Base-by-base conservation (phyloP, 1,139 yeast genomes). In the Meyerozyma smithsonii region DNA sequence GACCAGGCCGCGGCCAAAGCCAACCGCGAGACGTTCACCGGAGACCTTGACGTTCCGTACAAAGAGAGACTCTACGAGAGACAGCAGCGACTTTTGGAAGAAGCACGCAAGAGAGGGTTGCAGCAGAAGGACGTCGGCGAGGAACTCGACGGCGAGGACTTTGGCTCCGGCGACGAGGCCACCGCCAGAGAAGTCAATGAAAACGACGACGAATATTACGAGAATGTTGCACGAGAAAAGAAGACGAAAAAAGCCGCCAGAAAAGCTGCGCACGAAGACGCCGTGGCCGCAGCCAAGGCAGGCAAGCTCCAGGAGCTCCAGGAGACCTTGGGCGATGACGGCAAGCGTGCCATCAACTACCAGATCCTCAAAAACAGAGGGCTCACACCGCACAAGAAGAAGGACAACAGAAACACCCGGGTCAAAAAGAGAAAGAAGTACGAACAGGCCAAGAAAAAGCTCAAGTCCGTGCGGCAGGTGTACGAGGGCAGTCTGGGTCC, bases 361-460 rank as follows among this genome's bases (percentile, higher is more conserved):
- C 97, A 90, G 67, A 90, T 90, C 48, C 74, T 87, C 67, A 89
- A 89, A 74, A 90, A 90, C 64, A 89, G 87, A 70, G 99, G 99
- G 58, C 80, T 92, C 49, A 88, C 97, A 2, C 90, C 95, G 18
- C 84, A 84, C 62, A 78, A 96, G 59, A 85, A 85, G 72, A 92
- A 92, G 74, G 97, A 88, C 51, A 82, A 85, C 71, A 78, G 97
- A 67, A 94, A 92, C 61, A 79, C 97, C 33, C 84, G 99, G 67
- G 97, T 92, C 58, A 92, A 92, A 74, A 92, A 92, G 95, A 84
- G 97, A 75, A 86, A 82, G 81, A 88, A 88, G 79, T 92, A 86
- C 69, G 97, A 88, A 48, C 77, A 79, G 60, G 98, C 99, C 32
- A 82, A 89, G 70, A 90, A 89, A 88, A 89, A 89, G 62, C 83